Base-by-base conservation (phyloP, 78 protist species). In the Salpingoeca rosetta region DNA sequence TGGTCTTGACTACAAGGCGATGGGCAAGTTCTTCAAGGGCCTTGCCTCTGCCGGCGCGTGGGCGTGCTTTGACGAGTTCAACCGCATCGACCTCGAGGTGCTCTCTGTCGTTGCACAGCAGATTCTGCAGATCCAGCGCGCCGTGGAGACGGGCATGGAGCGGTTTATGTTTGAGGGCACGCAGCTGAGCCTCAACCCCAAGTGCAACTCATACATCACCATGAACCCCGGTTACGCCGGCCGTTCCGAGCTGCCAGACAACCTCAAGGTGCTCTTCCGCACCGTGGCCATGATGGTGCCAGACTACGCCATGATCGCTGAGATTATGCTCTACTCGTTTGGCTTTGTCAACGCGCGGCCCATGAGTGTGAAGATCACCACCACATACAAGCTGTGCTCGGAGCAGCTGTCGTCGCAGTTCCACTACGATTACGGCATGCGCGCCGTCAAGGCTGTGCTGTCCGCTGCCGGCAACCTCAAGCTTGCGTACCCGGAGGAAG, bases 151-250 rank as follows among this genome's bases (percentile, higher is more conserved):
- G 25, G 27, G 42, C 39, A 1, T 27, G 3, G 2, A 31, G 37
- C 39, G 11, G 38, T 84, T 92, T 82, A 25, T 0, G 1, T 88
- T 94, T 36, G 89, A 86, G 76, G 93, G 91, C 41, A 73, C 83
- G 26, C 74, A 86, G 0, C 85, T 94, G 42, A 44, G 76, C 35
- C 88, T 92, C 41, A 57, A 85, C 75, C 39, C 77, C 11, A 41
- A 45, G 25, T 91, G 92, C 86, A 87, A 92, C 25, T 51, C 90
- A 72, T 92, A 89, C 89, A 93, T 93, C 87, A 95, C 97, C 22
- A 92, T 95, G 97, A 95, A 95, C 84, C 98, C 98, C 22, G 95
- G 96, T 1, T 94, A 94, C 72, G 93, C 94, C 0, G 96, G 96
- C 12, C 88, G 96, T 24, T 44, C 94, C 3, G 92, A 90, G 80